Conservation (phyloP, 2,329 filamentous ascomycete genomes). For the Cladosporium sp. region DNA sequence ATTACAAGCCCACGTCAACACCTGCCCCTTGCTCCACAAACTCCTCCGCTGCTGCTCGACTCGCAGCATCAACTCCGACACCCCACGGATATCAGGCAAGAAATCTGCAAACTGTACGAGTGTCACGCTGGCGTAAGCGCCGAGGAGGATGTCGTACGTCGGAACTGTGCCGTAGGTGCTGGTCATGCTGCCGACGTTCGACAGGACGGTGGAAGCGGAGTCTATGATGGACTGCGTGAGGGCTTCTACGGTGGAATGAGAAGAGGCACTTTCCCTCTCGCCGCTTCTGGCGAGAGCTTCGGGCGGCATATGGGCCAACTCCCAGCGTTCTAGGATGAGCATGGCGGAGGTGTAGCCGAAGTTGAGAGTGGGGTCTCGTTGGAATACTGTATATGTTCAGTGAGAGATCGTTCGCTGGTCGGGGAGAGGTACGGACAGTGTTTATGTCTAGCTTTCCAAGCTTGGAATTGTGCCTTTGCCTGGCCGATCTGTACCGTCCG, state of each 20-base stretch:
- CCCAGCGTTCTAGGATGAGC: slow-evolving; percentile 4
- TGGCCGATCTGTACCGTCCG: background rate
- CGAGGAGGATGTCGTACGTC: background rate
- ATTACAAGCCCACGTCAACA: background rate
- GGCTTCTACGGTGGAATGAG: background rate
- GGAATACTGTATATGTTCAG: background rate
- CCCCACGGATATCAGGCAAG: background rate
- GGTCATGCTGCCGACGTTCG: background rate
- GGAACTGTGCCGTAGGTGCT: background rate
- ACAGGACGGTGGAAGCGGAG: background rate
- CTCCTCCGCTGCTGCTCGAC: slow-evolving; percentile 1
- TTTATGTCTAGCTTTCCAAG: no score
- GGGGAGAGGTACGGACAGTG: no score
- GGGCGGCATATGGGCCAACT: background rate
- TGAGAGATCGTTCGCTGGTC: background rate
- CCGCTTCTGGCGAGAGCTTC: background rate
- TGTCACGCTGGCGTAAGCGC: background rate
- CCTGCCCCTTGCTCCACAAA: background rate
- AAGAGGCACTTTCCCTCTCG: background rate
- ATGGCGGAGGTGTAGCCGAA: background rate
- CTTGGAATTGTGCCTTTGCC: background rate
- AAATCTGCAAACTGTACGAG: background rate
- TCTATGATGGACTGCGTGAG: background rate
- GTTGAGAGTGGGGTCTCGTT: background rate
- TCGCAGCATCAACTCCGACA: background rate